phyloP scores from a whole-genome alignment of 2,329 filamentous ascomycete species.

The Graphiopsis chlorocephala region DNA sequence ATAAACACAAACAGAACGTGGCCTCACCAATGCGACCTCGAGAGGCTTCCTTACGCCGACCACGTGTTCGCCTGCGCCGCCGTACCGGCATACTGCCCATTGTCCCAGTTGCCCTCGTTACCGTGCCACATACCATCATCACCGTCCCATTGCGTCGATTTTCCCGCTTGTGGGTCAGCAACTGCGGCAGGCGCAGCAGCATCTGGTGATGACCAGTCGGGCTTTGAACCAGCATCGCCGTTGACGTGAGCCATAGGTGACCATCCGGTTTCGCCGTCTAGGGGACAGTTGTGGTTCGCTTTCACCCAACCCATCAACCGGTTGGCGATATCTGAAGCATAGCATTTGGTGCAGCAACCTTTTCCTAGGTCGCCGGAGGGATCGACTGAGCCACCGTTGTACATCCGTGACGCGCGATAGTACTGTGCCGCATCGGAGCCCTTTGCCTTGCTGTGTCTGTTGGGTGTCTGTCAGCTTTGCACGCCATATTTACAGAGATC shows the following conservation, averaged over 20 bases:
- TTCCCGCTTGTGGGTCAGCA: background rate
- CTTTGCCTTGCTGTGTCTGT: conserved; percentile 8
- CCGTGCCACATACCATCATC: conserved; percentile 15
- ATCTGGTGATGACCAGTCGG: background rate
- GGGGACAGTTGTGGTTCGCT: conserved; percentile 14
- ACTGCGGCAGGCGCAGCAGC: background rate
- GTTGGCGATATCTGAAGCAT: conserved; percentile 52
- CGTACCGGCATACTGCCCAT: conserved; percentile 1
- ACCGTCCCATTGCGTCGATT: conserved; percentile 12
- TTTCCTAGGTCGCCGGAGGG: conserved; percentile 33
- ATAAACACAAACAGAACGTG: conserved; percentile 1
- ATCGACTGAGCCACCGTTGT: conserved; percentile 50
- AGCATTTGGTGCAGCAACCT: conserved; percentile 50
- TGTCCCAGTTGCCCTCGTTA: conserved; percentile 6
- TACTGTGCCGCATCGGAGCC: conserved; percentile 26
- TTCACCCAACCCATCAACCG: conserved; percentile 42
- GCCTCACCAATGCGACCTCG: background rate
- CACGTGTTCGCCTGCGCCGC: background rate
- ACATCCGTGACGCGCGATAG: conserved; percentile 49
- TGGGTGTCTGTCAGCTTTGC: background rate
- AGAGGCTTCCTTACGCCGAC: background rate
- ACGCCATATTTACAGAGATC: background rate
- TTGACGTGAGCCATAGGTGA: conserved; percentile 10
- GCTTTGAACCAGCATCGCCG: background rate
- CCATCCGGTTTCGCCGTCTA: conserved; percentile 11